phyloP scores from a whole-genome alignment of 331 rosid species.

The Spiraea crenata region DNA sequence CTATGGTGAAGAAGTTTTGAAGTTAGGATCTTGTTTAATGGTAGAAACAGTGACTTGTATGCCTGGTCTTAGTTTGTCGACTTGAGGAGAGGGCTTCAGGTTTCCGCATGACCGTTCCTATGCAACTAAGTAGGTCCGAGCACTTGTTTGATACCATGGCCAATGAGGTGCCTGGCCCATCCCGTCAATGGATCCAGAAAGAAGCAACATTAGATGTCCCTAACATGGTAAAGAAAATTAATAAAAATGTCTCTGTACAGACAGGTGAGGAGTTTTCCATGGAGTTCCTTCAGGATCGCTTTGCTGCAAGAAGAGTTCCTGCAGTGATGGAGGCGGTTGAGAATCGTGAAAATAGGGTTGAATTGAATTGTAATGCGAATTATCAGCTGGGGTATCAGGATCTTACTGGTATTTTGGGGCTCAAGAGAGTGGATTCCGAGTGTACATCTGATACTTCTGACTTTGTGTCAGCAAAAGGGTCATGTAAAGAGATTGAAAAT shows the following conservation, averaged over 20 bases:
- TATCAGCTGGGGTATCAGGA: conserved; percentile 45
- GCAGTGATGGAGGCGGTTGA: conserved; percentile 23
- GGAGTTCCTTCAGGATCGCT: conserved; percentile 43
- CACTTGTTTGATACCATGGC: conserved; percentile 35
- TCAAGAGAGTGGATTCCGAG: conserved; percentile 57
- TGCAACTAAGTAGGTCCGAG: conserved; percentile 46
- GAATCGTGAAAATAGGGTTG: conserved; percentile 32
- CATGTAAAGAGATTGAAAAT: conserved; percentile 40
- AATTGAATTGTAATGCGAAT: conserved; percentile 33
- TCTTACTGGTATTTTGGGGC: conserved; percentile 49
- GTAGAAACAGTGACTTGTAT: neutral
- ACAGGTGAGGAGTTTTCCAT: conserved; percentile 39
- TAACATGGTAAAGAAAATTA: conserved; percentile 30
- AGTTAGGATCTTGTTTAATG: conserved; percentile 17
- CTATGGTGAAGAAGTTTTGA: conserved; percentile 8
- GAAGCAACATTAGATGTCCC: conserved; percentile 29
- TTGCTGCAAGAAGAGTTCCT: conserved; percentile 35
- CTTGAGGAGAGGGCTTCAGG: conserved; percentile 23
- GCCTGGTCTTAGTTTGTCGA: conserved; percentile 11
- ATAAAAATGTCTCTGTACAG: conserved; percentile 31
- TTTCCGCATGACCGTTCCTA: conserved; percentile 20
- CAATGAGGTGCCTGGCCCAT: conserved; percentile 34
- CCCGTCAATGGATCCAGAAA: conserved; percentile 34
- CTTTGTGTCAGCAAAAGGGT: conserved; percentile 33
- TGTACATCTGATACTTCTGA: conserved; percentile 45